Evolutionary conservation across 768 basidiomycete species (phyloP).

Genomic region (Lentinula aciculospora): DNA sequence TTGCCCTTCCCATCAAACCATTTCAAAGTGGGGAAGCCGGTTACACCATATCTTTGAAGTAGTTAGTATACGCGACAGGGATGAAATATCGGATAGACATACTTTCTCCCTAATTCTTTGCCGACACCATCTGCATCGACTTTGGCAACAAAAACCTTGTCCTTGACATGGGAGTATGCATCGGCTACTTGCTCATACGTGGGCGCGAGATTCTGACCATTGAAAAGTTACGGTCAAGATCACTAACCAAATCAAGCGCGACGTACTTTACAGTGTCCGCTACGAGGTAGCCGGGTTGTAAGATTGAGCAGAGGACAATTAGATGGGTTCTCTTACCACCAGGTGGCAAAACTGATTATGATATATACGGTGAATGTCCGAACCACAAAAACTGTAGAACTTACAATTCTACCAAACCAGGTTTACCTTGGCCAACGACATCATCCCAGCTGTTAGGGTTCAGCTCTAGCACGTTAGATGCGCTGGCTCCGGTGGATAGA

Average conservation of each 20-base stretch:
- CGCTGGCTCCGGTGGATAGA: constrained; percentile 48
- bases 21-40: constrained; percentile 62
- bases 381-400: constrained; percentile 23
- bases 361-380: constrained; percentile 3
- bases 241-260: background rate
- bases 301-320: background rate
- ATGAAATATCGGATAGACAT: constrained; percentile 88
- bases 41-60: constrained; percentile 4
- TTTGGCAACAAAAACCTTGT: constrained; percentile 86
- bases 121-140: constrained; percentile 90
- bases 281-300: constrained; percentile 17
- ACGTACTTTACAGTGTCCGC: constrained; percentile 83
- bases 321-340: constrained; percentile 56
- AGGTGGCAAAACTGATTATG: constrained; percentile 67
- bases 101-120: constrained; percentile 68
- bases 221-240: constrained; percentile 4
- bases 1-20: constrained; percentile 80
- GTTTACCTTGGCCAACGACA: constrained; percentile 71
- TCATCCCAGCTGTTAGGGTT: constrained; percentile 69
- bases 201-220: constrained; percentile 77
- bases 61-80: constrained; percentile 24
- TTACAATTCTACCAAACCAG: constrained; percentile 89
- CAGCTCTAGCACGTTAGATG: constrained; percentile 85
- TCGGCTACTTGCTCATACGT: constrained; percentile 85
- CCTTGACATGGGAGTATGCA: constrained; percentile 71